These are phyloP conservation scores for Candida koratica DNA, from an alignment of 805 yeast genomes.

Conservation along the genomic window DNA sequence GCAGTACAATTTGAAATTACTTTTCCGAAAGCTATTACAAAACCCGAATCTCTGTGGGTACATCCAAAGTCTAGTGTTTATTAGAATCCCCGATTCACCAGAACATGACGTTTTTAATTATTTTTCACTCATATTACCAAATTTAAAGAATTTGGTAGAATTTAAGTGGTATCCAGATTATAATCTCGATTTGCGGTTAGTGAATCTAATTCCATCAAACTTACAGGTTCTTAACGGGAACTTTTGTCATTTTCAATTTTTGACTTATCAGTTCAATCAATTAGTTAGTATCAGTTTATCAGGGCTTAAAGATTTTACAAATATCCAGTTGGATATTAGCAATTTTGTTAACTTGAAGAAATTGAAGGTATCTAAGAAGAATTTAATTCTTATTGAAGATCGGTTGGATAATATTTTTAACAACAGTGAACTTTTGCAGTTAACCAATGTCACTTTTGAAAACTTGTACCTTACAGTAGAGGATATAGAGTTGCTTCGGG, in stretches of 20 bases:
- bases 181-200: constrained; percentile 15
- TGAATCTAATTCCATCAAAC: constrained; percentile 15
- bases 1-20: constrained; percentile 17
- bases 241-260: constrained; percentile 15
- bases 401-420: constrained; percentile 10
- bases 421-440: constrained; percentile 6
- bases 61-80: constrained; percentile 15
- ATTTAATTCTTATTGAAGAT: constrained; percentile 13
- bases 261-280: constrained; percentile 10
- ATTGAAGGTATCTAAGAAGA: constrained; percentile 17
- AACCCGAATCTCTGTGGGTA: constrained; percentile 13
- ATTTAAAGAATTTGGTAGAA: constrained; percentile 14
- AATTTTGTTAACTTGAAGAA: constrained; percentile 13
- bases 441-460: constrained; percentile 11
- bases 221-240: constrained; percentile 17
- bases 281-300: constrained; percentile 15
- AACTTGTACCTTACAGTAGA: constrained; percentile 12
- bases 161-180: constrained; percentile 21
- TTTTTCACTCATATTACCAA: constrained; percentile 17
- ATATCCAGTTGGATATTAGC: constrained; percentile 13
- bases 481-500: constrained; percentile 8
- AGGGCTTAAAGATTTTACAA: constrained; percentile 15
- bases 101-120: constrained; percentile 18
- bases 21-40: constrained; percentile 19
- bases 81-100: constrained; percentile 23